Evolutionary conservation across 1,139 yeast species (phyloP), one percentile per base, ranked within the genome.

Genomic region (Geotrichum carabidarum): DNA sequence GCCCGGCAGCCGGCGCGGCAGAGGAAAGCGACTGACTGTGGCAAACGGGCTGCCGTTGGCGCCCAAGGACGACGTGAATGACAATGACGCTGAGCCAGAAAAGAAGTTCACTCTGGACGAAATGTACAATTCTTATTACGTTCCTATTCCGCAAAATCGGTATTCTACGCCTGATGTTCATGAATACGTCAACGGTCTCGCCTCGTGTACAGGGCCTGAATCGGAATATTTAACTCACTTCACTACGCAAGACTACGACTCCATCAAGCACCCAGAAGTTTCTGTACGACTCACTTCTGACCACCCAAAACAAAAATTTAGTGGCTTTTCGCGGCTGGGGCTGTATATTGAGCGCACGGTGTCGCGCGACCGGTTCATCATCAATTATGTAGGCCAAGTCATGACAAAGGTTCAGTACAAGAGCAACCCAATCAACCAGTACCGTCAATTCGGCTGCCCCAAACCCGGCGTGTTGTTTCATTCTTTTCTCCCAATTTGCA

Each of bases 401-500:
- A 84, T 83, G 62, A 74, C 79, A 50, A 82, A 82, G 59, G 75
- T 76, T 22, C 80, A 79, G 61, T 91, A 90, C 66, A 76, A 80
- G 36, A 66, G 70, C 7, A 87, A 88, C 62, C 76, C 81, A 8
- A 74, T 82, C 53, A 93, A 91, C 67, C 95, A 89, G 65, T 91
- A 89, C 67, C 71, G 82, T 58, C 69, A 79, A n/a, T 81, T 90
- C 79, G 96, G 96, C 0, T 82, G 89, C 15, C 83, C 95, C 11
- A 90, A 90, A 64, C 93, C 94, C 1, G 82, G 82, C 55, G 95
- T 88, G 1, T 69, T 84, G 63, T 71, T 79, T 64, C 73, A 78
- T 68, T 74, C 82, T 18, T 63, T 61, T 0, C 53, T 78, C 53
- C 84, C 86, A 0, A 62, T 93, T 12, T 84, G 80, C 1, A 73